phyloP scores from a whole-genome alignment of 2,329 filamentous ascomycete genomes.

The Dactylellina leptospora region DNA sequence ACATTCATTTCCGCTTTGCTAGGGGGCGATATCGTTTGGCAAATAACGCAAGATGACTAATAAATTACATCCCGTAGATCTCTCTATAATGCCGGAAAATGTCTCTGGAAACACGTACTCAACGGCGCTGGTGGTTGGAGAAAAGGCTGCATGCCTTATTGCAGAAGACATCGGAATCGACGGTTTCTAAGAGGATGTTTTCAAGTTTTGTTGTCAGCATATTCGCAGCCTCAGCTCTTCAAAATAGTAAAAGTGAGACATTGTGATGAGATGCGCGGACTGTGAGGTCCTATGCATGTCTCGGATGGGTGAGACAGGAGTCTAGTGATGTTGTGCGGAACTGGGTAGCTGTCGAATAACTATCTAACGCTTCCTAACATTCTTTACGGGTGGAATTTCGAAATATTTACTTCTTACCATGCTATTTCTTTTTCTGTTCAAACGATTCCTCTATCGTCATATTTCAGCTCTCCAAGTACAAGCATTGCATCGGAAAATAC shows the following conservation, averaged over 20 bases:
- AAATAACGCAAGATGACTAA: not conserved
- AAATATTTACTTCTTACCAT: not conserved
- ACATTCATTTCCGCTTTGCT: too few relatives aligned
- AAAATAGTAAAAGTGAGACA: too few relatives aligned
- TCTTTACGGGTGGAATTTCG: not conserved
- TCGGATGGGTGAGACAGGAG: conserved; percentile 9
- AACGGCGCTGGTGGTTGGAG: conserved; percentile 64
- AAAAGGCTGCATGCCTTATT: conserved; percentile 60
- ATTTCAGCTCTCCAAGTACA: not conserved
- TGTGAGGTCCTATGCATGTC: conserved; percentile 6
- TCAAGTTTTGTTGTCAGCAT: not conserved
- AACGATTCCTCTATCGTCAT: not conserved
- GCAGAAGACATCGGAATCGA: conserved; percentile 58
- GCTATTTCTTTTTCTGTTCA: not conserved
- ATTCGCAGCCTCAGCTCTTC: not conserved
- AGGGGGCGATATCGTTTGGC: too few relatives aligned
- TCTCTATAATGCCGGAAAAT: conserved; percentile 51
- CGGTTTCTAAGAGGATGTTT: conserved; percentile 21
- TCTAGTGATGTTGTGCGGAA: not conserved
- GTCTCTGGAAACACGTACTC: conserved; percentile 63
- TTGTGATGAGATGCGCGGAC: not conserved
- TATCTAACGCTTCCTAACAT: too few relatives aligned
- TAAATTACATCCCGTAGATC: conserved; percentile 53
- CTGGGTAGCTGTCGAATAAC: too few relatives aligned
- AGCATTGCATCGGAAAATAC: not conserved